Conservation (phyloP, 352 stramenopile genomes). For the Globisporangium parvum region DNA sequence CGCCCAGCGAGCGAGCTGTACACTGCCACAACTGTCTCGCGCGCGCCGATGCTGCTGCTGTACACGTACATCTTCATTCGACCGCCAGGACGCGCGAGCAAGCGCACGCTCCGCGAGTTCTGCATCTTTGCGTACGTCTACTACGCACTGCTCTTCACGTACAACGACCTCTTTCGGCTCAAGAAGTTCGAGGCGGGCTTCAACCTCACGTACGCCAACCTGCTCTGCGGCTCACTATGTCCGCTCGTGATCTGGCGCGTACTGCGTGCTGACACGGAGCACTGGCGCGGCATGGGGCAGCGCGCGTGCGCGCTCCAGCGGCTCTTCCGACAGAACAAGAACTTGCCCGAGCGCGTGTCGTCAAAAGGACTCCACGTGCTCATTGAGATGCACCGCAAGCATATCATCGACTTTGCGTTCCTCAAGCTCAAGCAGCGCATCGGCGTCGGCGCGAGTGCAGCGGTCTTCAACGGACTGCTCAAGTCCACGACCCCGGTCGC, state of each 20-base stretch:
- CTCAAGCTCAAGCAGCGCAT: slow-evolving; percentile 47
- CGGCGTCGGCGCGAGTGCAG: slow-evolving; percentile 36
- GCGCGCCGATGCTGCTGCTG: slow-evolving; percentile 27
- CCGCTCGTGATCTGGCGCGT: slow-evolving; percentile 62
- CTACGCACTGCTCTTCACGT: slow-evolving; percentile 41
- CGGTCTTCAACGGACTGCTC: slow-evolving; percentile 46
- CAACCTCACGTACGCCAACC: slow-evolving; percentile 54
- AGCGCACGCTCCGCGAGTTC: slow-evolving; percentile 42
- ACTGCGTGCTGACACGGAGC: slow-evolving; percentile 45
- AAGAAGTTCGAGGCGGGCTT: slow-evolving; percentile 43
- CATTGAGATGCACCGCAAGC: slow-evolving; percentile 70
- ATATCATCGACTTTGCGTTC: slow-evolving; percentile 68
- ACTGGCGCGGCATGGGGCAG: slow-evolving; percentile 52
- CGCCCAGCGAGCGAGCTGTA: slow-evolving; percentile 30
- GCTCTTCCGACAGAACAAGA: slow-evolving; percentile 39
- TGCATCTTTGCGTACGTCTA: slow-evolving; percentile 49
- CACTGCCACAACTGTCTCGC: slow-evolving; percentile 24
- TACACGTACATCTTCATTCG: slow-evolving; percentile 51
- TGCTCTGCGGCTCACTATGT: slow-evolving; percentile 43
- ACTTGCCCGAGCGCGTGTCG: slow-evolving; percentile 41
- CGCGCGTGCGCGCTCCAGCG: slow-evolving; percentile 35
- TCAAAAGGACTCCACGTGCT: slow-evolving; percentile 55
- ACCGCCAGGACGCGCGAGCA: slow-evolving; percentile 37
- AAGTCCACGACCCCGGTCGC: slow-evolving; percentile 44
- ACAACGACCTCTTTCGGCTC: slow-evolving; percentile 49